A percentile compares a stretch with the other conserved stretches of the same genome.
phyloP scores from a whole-genome alignment of 2,329 filamentous ascomycete genomes.

The Colletotrichum sp. region DNA sequence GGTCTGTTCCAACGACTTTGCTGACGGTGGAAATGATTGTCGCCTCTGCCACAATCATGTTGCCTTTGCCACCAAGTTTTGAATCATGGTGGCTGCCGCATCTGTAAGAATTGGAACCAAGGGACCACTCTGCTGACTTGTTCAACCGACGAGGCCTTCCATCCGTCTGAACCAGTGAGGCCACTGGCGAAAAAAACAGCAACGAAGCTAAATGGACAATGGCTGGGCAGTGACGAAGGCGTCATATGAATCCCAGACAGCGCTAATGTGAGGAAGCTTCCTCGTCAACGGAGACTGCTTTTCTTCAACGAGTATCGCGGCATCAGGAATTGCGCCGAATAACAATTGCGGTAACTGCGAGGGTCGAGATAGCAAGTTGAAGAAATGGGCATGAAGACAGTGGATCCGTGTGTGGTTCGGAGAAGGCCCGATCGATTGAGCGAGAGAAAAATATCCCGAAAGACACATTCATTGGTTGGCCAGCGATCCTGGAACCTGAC shows the following conservation, averaged over 20 bases:
- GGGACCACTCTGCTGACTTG: not conserved
- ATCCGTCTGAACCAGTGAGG: not conserved
- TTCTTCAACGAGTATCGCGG: not conserved
- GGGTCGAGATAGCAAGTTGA: not conserved
- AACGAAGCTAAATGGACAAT: not conserved
- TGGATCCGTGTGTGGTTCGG: not conserved
- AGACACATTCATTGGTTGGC: not conserved
- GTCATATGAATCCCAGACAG: not conserved
- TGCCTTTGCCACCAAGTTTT: not conserved
- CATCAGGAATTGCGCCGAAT: not conserved
- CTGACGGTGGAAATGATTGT: not conserved
- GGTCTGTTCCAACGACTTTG: not conserved
- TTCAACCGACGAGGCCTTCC: not conserved
- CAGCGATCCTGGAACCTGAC: not conserved
- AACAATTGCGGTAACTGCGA: not conserved
- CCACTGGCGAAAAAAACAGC: not conserved
- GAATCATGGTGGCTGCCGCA: slow-evolving; percentile 1
- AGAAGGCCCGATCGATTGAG: slow-evolving; percentile 20
- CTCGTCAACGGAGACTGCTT: not conserved
- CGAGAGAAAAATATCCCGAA: slow-evolving; percentile 13
- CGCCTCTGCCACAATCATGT: not conserved
- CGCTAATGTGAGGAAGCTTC: not conserved
- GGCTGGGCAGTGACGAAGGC: not conserved
- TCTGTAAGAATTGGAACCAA: not conserved
- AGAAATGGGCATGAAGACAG: slow-evolving; percentile 1